A percentile compares a stretch with the other conserved stretches of the same genome.
phyloP scores from a whole-genome alignment of 2,329 filamentous ascomycete genomes.

The Lachnellula occidentalis region DNA sequence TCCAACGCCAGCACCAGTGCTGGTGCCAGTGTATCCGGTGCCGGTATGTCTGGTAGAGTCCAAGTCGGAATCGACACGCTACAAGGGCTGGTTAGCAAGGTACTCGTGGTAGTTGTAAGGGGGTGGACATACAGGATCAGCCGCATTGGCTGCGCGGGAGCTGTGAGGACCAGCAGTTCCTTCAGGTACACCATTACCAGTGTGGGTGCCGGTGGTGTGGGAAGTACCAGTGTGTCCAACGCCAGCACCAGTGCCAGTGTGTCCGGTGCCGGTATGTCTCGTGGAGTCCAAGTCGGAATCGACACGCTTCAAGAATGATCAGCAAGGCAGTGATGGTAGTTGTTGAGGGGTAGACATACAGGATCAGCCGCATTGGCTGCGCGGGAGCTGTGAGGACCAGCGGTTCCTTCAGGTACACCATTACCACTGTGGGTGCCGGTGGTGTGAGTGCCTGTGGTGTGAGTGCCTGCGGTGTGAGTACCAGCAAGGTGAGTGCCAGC shows the following conservation, averaged over 20 bases:
- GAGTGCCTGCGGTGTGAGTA: slow-evolving; percentile 6
- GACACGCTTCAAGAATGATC: background rate
- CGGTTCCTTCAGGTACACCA: slow-evolving; percentile 11
- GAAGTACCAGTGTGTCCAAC: slow-evolving; percentile 4
- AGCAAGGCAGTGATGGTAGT: slow-evolving; percentile 38
- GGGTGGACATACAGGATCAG: slow-evolving; percentile 37
- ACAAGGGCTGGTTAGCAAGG: background rate
- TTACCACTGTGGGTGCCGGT: background rate
- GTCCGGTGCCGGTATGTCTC: slow-evolving; percentile 5
- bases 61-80: background rate
- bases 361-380: slow-evolving; percentile 45
- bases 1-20: background rate
- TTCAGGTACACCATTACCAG: slow-evolving; percentile 7
- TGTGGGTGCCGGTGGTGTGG: background rate
- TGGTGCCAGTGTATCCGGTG: slow-evolving; percentile 1
- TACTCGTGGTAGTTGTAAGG: slow-evolving; percentile 41
- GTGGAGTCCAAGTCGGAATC: background rate
- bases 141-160: slow-evolving; percentile 36
- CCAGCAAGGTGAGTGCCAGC: slow-evolving; percentile 11
- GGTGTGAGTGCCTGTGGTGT: slow-evolving; percentile 11
- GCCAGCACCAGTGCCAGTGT: slow-evolving; percentile 1
- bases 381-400: slow-evolving; percentile 20
- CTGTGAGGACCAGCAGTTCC: slow-evolving; percentile 21
- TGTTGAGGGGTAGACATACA: slow-evolving; percentile 26
- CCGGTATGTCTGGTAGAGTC: slow-evolving; percentile 1